phyloP scores from a whole-genome alignment of 23 red algal genomes.

The Gracilaria gracilis region DNA sequence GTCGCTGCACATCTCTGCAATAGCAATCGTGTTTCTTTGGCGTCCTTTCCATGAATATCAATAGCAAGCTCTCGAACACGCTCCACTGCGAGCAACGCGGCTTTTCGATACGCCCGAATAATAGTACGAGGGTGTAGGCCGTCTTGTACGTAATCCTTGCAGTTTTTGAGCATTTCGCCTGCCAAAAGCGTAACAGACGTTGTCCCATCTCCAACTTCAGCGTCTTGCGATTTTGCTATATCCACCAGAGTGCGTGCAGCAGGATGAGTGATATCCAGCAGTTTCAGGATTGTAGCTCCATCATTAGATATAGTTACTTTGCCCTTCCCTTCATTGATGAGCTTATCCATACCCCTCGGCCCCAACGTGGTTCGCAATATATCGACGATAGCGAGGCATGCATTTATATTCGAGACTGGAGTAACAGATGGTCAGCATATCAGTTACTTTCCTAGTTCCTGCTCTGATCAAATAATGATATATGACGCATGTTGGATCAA shows the following conservation, averaged over 20 bases:
- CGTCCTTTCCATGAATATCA: constrained; percentile 80
- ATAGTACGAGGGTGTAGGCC: constrained; percentile 91
- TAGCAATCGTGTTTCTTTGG: constrained; percentile 56
- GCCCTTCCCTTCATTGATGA: constrained; percentile 85
- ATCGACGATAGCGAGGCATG: constrained; percentile 92
- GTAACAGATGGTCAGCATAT: not conserved
- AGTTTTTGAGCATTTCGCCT: constrained; percentile 91
- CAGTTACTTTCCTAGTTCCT: not conserved
- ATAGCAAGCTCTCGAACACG: constrained; percentile 74
- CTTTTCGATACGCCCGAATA: constrained; percentile 83
- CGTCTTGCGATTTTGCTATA: constrained; percentile 89
- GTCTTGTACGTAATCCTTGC: constrained; percentile 97
- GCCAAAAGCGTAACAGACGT: constrained; percentile 91
- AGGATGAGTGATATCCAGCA: constrained; percentile 92
- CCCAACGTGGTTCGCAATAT: constrained; percentile 94
- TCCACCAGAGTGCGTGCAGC: constrained; percentile 91
- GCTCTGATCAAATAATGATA: not conserved
- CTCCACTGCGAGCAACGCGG: constrained; percentile 58
- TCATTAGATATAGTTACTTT: constrained; percentile 98
- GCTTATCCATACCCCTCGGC: constrained; percentile 97
- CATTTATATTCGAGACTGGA: constrained; percentile 98
- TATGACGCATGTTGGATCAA: not conserved
- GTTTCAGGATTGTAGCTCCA: constrained; percentile 93
- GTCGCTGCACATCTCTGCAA: constrained; percentile 91
- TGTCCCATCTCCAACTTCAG: constrained; percentile 97